These are phyloP conservation scores for Trypanosoma cruzi DNA, from an alignment of 208 protist genomes.

Conservation along the genomic window DNA sequence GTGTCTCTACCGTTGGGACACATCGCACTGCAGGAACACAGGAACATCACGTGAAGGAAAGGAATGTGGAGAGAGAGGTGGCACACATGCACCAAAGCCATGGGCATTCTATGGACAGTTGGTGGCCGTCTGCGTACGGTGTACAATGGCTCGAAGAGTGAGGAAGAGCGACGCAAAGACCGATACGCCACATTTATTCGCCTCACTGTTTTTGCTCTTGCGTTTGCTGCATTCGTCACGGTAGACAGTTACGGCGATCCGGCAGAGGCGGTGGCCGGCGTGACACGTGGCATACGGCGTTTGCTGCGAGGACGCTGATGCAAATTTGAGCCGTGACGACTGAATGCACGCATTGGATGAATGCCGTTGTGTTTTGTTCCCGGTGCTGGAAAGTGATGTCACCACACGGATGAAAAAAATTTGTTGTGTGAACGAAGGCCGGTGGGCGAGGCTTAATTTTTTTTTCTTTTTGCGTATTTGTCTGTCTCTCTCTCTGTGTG, in stretches of 20 bases:
- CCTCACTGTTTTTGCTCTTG: conserved; percentile 34
- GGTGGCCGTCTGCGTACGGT: conserved; percentile 65
- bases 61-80: conserved; percentile 24
- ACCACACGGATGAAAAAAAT: too few relatives aligned
- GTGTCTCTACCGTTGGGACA: not conserved
- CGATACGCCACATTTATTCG: conserved; percentile 44
- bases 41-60: too few relatives aligned
- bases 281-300: not conserved
- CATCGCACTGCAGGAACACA: too few relatives aligned
- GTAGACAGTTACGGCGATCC: conserved; percentile 52
- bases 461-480: too few relatives aligned
- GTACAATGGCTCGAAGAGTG: conserved; percentile 73
- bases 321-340: not conserved
- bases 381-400: too few relatives aligned
- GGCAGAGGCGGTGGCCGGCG: conserved; percentile 8
- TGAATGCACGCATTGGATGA: not conserved
- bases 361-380: too few relatives aligned
- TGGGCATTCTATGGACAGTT: conserved; percentile 65
- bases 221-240: conserved; percentile 40
- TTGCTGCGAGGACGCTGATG: not conserved
- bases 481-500: too few relatives aligned
- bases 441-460: too few relatives aligned
- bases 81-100: conserved; percentile 36
- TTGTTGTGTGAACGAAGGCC: not conserved
- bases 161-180: conserved; percentile 48